These are phyloP conservation scores for Chernovozyma aurita DNA, from an alignment of 1,139 yeast species.

Conservation along the genomic window DNA sequence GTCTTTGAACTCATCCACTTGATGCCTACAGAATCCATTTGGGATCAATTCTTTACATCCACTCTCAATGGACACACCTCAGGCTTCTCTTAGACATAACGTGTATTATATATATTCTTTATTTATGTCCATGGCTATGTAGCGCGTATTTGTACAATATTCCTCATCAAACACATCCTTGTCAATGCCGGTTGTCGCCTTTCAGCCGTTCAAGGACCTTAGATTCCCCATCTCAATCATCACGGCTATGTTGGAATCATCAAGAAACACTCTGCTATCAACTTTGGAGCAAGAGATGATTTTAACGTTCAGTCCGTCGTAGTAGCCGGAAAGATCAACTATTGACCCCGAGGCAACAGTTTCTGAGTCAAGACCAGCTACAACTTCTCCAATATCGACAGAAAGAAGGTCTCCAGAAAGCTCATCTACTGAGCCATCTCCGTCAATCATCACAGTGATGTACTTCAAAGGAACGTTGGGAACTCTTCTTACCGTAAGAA, in stretches of 20 bases:
- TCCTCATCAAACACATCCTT: too few species aligned
- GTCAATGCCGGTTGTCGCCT: too few species aligned
- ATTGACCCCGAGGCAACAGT: slow-evolving; percentile 5
- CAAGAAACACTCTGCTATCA: slow-evolving; percentile 1
- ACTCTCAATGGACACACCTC: neutral
- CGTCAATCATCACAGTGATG: neutral
- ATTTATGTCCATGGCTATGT: too few species aligned
- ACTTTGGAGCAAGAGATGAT: slow-evolving; percentile 13
- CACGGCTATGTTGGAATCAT: slow-evolving; percentile 3
- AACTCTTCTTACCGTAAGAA: slow-evolving; percentile 10
- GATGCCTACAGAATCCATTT: slow-evolving; percentile 64
- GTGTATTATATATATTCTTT: too few species aligned
- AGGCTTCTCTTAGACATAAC: neutral
- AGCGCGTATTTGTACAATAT: too few species aligned
- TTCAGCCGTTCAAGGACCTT: neutral
- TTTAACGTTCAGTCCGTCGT: slow-evolving; percentile 8
- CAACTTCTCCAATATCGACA: neutral
- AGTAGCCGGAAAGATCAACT: slow-evolving; percentile 7
- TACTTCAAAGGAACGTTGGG: slow-evolving; percentile 8
- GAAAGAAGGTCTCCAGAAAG: neutral
- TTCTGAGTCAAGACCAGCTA: slow-evolving; percentile 1
- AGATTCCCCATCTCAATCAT: slow-evolving; percentile 2
- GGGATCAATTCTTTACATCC: slow-evolving; percentile 70
- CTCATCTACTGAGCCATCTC: neutral
- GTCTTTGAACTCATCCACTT: slow-evolving; percentile 60